Evolutionary conservation across 139 green algal species (phyloP).

Genomic region (Chlamydomonas sp.): DNA sequence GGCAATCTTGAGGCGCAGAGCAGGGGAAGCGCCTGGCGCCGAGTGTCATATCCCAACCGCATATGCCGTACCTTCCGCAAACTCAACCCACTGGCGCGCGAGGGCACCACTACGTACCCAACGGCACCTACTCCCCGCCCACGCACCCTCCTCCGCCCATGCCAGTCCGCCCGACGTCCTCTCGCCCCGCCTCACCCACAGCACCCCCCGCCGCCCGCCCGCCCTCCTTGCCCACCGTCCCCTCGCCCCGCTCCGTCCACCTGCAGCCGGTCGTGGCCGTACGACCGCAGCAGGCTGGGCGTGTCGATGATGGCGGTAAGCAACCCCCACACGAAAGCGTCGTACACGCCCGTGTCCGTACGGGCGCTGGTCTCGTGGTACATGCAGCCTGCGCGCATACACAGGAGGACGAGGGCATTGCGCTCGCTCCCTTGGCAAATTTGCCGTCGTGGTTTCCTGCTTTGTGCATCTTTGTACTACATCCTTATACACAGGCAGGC

Average conservation of each 20-base stretch:
- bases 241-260: slow-evolving; percentile 15
- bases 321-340: slow-evolving; percentile 57
- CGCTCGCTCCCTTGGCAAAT: too few species aligned
- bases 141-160: neutral
- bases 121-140: neutral
- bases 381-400: neutral
- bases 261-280: slow-evolving; percentile 14
- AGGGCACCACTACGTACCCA: neutral
- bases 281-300: slow-evolving; percentile 26
- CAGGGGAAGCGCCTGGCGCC: too few species aligned
- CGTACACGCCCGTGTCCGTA: slow-evolving; percentile 48
- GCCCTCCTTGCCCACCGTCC: too few species aligned
- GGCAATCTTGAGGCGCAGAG: too few species aligned
- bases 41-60: too few species aligned
- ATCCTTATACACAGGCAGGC: too few species aligned
- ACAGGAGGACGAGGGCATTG: too few species aligned
- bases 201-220: neutral
- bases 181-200: slow-evolving; percentile 13
- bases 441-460: too few species aligned
- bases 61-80: too few species aligned
- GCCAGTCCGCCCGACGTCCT: neutral
- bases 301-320: slow-evolving; percentile 28
- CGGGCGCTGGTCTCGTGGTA: slow-evolving; percentile 33
- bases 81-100: too few species aligned
- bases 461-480: too few species aligned